Base-by-base conservation (phyloP, 352 stramenopile species). In the Pythium rishiriense region DNA sequence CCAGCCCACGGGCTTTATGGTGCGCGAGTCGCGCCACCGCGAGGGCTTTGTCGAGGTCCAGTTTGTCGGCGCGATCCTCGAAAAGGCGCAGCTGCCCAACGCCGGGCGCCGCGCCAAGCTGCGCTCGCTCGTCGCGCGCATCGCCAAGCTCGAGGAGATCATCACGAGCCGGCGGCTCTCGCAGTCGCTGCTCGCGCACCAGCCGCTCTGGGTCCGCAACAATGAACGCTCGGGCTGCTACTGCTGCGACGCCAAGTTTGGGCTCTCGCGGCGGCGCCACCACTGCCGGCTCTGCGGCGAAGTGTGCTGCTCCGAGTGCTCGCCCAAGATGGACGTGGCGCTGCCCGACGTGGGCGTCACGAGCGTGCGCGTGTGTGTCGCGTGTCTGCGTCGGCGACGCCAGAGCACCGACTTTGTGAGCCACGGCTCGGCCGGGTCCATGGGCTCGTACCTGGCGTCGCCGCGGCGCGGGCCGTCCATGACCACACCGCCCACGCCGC, bases 241-340 rank as follows among this genome's bases (percentile, higher is more conserved):
- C 53, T 76, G 77, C 19, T 93, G 84, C 33, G 74, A 83, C 47
- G 78, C 79, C 21, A 82, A 84, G 49, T 93, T 93, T 61, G 74
- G 72, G 0, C 41, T 93, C n/a, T 87, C 81, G 14, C 81, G 83
- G 28, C 78, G 84, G 19, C 84, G 84, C 29, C 84, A 93, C 68
- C 84, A 93, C 55, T 93, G 84, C 57, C 84, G 84, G 24, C 63
- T 93, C 21, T 93, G 84, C 28, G 84, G 84, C 42, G 84, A 93
- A 69, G 64, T 93, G 59, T 89, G 80, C 54, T 93, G 84, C 58
- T 83, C 81, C 3, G 80, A 88, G 33, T 93, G 84, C 63, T 90
- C 75, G 3, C 84, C 84, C n/a, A 93, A 93, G 56, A 87, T 91
- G 72, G 84, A 90, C 57, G 75, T 93, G 22, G 79, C 76, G 35